Base-by-base conservation (phyloP, 2,329 filamentous ascomycete species). In the Xylaria sp. region DNA sequence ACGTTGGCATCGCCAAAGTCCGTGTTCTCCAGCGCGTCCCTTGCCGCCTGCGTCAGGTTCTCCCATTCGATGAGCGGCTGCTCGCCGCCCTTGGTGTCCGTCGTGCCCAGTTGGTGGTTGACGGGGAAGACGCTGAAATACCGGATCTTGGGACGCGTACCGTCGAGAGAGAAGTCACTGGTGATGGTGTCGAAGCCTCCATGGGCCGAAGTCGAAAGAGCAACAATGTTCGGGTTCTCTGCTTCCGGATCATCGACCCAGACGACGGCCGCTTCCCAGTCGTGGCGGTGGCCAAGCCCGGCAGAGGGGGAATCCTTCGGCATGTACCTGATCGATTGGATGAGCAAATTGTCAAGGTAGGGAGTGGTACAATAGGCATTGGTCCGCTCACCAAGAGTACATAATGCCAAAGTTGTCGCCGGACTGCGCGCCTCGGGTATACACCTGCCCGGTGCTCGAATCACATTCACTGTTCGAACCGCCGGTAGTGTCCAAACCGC, bases 31-130 rank as follows among this genome's bases (percentile, higher is more conserved):
- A 76, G 63, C 0, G 72, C 72, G 19, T 48, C 68, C 49, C 69
- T 60, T 2, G 71, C 72, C 24, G 64, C 70, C 2, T 59, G 48
- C 2, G 72, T 62, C 48, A 76, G 51, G 16, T 57, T 65, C 56
- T 76, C 73, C 71, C 73, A 76, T 5, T 72, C 72, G 57, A 76
- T 66, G 39, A 77, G 55, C 1, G 74, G 73, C 66, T 74, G 72
- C 52, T 67, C 62, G 18, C 71, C 70, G 37, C 74, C 74, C 37
- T 67, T 59, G 16, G 60, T 65, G 34, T 50, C 59, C 5, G 72
- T 74, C 40, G 71, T 66, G 39, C 68, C 66, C 38, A 71, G 68
- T 43, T 70, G 62, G 60, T 76, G 74, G 63, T 76, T 62, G 40
- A 65, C 39, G 40, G 69, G 68, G 54, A 60, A 71, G 51, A 39